Conservation (phyloP, 805 yeast species). For the Tetrapisispora fleetii region DNA sequence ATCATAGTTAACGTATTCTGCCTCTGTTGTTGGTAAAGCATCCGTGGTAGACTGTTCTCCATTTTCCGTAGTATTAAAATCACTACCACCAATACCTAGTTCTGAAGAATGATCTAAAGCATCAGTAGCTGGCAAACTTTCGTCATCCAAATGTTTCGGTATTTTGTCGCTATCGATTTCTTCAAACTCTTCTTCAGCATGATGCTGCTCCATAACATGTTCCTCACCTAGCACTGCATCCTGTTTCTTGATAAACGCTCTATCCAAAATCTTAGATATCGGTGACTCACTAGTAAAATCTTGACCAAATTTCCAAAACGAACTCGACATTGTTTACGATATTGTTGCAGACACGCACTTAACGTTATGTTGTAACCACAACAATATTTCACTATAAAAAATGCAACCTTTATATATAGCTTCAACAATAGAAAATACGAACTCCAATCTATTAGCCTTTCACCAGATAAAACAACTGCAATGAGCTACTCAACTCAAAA, state of each 20-base stretch:
- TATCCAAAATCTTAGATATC: constrained; percentile 38
- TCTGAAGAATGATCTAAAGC: constrained; percentile 5
- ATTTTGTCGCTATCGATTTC: constrained; percentile 6
- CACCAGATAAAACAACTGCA: too few species aligned
- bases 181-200: constrained; percentile 6
- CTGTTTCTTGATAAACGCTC: constrained; percentile 26
- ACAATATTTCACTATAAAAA: too few species aligned
- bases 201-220: background rate
- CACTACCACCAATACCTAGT: constrained; percentile 16
- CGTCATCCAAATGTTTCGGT: constrained; percentile 1
- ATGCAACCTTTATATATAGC: too few species aligned
- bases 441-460: too few species aligned
- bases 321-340: constrained; percentile 29
- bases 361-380: background rate
- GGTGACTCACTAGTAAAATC: constrained; percentile 47
- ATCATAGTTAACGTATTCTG: constrained; percentile 29
- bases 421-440: too few species aligned
- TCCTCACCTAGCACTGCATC: constrained; percentile 5
- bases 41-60: background rate
- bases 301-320: constrained; percentile 55
- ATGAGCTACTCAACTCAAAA: too few species aligned
- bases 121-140: background rate
- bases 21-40: constrained; percentile 26
- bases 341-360: background rate
- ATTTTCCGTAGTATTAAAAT: constrained; percentile 13